Percentiles rank a stretch among this genome's conserved stretches.
Conservation (phyloP, 2,329 filamentous ascomycete species). For the Ceratocystis cacaofunesta region DNA sequence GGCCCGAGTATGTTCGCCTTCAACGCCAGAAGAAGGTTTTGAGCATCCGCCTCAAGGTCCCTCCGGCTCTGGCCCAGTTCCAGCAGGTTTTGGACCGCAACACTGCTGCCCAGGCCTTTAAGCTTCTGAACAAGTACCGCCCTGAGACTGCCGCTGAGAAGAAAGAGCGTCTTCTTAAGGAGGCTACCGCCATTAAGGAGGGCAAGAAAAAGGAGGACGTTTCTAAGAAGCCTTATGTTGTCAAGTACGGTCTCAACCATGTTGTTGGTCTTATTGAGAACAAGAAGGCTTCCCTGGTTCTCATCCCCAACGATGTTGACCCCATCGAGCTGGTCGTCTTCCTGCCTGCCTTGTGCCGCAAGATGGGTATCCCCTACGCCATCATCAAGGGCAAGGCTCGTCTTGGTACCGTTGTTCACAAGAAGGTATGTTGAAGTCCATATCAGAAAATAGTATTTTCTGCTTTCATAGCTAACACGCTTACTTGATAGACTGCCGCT, state of each 20-base stretch:
- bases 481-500: slow-evolving; percentile 63
- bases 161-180: slow-evolving; percentile 98
- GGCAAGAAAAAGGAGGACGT: slow-evolving; percentile 99
- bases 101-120: slow-evolving; percentile 92
- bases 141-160: slow-evolving; percentile 98
- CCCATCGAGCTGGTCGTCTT: slow-evolving; percentile 99
- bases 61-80: slow-evolving; percentile 94
- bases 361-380: slow-evolving; percentile 99
- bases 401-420: slow-evolving; percentile 97
- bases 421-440: slow-evolving; percentile 54
- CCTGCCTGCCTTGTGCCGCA: slow-evolving; percentile 96
- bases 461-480: slow-evolving; percentile 22
- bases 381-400: slow-evolving; percentile 99
- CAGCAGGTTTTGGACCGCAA: slow-evolving; percentile 92
- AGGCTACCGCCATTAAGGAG: slow-evolving; percentile 93
- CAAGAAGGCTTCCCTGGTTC: slow-evolving; percentile 97
- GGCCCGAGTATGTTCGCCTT: slow-evolving; percentile 97
- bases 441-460: background rate
- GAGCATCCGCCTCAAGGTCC: slow-evolving; percentile 96
- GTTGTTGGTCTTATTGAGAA: slow-evolving; percentile 95
- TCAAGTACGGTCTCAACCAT: slow-evolving; percentile 99
- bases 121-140: slow-evolving; percentile 99
- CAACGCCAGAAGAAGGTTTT: slow-evolving; percentile 92
- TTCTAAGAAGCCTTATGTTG: slow-evolving; percentile 98
- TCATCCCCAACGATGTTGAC: slow-evolving; percentile 99